These are phyloP conservation scores for Cochlearia excelsa DNA, from an alignment of 345 rosid species.

Conservation along the genomic window DNA sequence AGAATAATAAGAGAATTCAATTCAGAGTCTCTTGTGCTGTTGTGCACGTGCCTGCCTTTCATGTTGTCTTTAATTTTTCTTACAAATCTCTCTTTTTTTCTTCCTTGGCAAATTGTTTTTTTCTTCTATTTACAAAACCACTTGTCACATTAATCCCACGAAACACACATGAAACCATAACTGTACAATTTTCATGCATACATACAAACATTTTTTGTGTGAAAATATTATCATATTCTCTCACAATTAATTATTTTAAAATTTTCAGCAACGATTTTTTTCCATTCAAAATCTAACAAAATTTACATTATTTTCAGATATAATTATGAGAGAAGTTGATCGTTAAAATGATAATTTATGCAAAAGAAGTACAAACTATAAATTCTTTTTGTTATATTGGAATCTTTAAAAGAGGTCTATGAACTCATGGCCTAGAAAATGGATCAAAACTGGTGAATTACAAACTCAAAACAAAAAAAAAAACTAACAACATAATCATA, in stretches of 20 bases:
- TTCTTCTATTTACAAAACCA: neutral
- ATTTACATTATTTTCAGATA: conserved; percentile 8
- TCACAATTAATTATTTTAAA: too few species aligned
- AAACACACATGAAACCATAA: conserved; percentile 8
- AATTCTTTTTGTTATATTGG: too few species aligned
- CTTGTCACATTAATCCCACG: conserved; percentile 25
- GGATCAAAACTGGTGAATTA: conserved; percentile 21
- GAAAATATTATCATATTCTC: too few species aligned
- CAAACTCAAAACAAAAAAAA: neutral
- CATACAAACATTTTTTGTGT: too few species aligned
- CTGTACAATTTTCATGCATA: neutral
- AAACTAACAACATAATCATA: too few species aligned
- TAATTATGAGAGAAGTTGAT: too few species aligned
- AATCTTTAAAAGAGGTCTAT: too few species aligned
- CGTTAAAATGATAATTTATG: too few species aligned
- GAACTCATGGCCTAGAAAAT: conserved; percentile 6
- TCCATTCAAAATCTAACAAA: conserved; percentile 2
- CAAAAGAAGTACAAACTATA: too few species aligned
- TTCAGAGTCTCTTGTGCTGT: conserved; percentile 4
- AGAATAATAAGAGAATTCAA: conserved; percentile 13
- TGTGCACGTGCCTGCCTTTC: conserved; percentile 24
- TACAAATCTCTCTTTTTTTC: neutral
- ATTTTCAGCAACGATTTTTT: neutral
- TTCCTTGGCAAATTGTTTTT: neutral
- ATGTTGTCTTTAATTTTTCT: neutral